Base-by-base conservation (phyloP, 768 basidiomycete genomes). In the Suillus weaverae region DNA sequence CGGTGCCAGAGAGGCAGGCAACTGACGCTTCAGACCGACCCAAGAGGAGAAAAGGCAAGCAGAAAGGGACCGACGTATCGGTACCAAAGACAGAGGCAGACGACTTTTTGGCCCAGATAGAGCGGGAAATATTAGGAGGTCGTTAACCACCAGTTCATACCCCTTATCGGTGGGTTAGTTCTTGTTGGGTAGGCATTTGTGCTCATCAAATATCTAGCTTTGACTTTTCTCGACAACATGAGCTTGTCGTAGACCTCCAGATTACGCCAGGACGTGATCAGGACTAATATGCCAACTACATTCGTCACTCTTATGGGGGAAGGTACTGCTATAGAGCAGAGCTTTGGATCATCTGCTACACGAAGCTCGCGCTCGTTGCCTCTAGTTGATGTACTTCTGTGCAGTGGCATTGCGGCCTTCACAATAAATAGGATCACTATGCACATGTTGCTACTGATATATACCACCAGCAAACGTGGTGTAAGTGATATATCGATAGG, bases 41-140 rank as follows among this genome's bases (percentile, higher is more conserved):
- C 65, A 80, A 72, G 66, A 63, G 48, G 66, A 63, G 48, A 71
- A 78, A 64, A 46, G 50, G 60, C 67, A 71, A 64, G 43, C 65
- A 66, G 44, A 64, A 53, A 61, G 62, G 32, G 26, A 54, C 61
- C 38, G 33, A 63, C 0, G 71, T 69, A 5, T 33, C 53, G 4
- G 46, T 50, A 32, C 69, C 70, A 13, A 70, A 74, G 55, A 59
- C 57, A 32, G 81, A 82, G 26, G 89, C 90, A 1, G 90, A 91
- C 64, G 78, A 77, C 33, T 92, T 92, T 70, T 71, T 92, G 61
- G 86, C 89, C 14, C 81, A 84, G 63, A 78, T 92, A 14, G 88
- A 90, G 74, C 77, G 80, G 53, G 89, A 91, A 51, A 85, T 92
- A 48, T 71, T 85, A 43, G 69, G 72, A 64, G 68, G 71, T 63